Evolutionary conservation across 164 flowering plant genomes (phyloP).

Genomic region (Aristolochia contorta): DNA sequence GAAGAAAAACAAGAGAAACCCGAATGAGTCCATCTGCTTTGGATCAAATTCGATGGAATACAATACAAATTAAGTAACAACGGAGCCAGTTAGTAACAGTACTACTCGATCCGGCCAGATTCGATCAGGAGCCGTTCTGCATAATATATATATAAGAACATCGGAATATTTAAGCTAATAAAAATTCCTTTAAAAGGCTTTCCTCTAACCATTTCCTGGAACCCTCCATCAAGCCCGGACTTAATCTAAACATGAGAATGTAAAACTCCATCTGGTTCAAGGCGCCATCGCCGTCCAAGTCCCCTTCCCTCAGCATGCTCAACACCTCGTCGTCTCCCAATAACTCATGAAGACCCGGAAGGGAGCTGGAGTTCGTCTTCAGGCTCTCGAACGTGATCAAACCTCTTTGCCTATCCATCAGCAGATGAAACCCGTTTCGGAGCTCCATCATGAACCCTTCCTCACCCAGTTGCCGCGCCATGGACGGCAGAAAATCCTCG

Average conservation of each 20-base stretch:
- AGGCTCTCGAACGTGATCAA: slow-evolving; percentile 39
- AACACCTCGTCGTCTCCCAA: slow-evolving; percentile 38
- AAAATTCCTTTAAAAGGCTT: too few relatives aligned
- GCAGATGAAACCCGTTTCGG: slow-evolving; percentile 33
- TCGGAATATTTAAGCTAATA: not conserved
- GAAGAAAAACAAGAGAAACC: too few relatives aligned
- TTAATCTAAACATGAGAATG: slow-evolving; percentile 46
- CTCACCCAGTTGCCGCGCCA: slow-evolving; percentile 39
- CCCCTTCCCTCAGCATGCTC: slow-evolving; percentile 52
- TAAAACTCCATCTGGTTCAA: slow-evolving; percentile 50
- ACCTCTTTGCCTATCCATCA: slow-evolving; percentile 35
- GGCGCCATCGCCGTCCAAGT: slow-evolving; percentile 46
- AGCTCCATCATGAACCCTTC: slow-evolving; percentile 44
- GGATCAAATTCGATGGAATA: too few relatives aligned
- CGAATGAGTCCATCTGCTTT: too few relatives aligned
- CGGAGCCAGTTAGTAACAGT: too few relatives aligned
- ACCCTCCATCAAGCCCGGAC: slow-evolving; percentile 38
- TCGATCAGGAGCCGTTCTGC: not conserved
- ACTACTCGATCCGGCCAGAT: too few relatives aligned
- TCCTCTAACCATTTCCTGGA: slow-evolving; percentile 2
- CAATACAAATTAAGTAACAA: too few relatives aligned
- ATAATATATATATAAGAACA: not conserved
- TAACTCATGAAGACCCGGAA: slow-evolving; percentile 31
- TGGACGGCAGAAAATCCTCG: slow-evolving; percentile 39
- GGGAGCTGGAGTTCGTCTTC: slow-evolving; percentile 23